Conservation (phyloP, 495 filamentous ascomycete genomes). For the Podospora pseudoanserina region DNA sequence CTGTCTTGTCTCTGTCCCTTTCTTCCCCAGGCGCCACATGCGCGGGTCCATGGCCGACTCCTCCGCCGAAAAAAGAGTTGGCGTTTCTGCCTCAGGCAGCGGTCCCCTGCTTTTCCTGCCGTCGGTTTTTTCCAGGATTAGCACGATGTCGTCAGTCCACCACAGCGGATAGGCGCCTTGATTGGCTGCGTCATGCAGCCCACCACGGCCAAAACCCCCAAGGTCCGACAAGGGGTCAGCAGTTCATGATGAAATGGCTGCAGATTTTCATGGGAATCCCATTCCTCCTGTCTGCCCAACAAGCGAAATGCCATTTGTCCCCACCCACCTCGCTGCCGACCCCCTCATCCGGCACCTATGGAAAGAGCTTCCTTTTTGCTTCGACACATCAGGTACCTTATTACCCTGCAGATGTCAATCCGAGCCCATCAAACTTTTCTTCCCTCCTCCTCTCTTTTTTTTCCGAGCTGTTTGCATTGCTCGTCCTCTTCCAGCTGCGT, state of each 20-base stretch:
- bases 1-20: background rate
- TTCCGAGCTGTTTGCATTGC: background rate
- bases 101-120: background rate
- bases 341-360: background rate
- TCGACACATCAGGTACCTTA: background rate
- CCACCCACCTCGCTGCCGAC: background rate
- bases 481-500: background rate
- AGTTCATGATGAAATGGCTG: slow-evolving; percentile 3
- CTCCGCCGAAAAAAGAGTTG: background rate
- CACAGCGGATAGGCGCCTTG: background rate
- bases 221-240: background rate
- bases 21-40: background rate
- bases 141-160: background rate
- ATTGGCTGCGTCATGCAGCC: background rate
- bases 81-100: background rate
- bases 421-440: background rate
- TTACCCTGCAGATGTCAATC: background rate
- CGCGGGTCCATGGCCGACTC: background rate
- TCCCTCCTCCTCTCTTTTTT: background rate
- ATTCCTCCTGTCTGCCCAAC: background rate
- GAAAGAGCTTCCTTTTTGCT: background rate
- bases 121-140: background rate
- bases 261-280: slow-evolving; percentile 2
- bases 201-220: background rate
- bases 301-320: background rate